Evolutionary conservation across 768 basidiomycete genomes (phyloP), one percentile per base, ranked within the genome.

Genomic region (Leucocoprinus sp.): DNA sequence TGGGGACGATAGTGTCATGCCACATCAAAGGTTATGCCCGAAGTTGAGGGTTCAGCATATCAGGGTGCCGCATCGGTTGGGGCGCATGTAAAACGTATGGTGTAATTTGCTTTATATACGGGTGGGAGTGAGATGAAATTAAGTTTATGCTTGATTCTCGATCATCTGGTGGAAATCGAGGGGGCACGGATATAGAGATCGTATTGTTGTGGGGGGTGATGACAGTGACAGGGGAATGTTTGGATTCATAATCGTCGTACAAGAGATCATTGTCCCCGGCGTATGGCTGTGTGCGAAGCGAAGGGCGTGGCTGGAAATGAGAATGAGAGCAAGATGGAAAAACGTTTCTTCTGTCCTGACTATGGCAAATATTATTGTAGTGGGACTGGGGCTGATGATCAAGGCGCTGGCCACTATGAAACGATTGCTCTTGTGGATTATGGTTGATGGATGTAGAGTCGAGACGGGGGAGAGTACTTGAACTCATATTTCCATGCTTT

Each of bases 1-100:
- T 14, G 31, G 31, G 31, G 14, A 14, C n/a, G n/a, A 12, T 28
- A 31, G 27, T 18, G 8, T 15, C 37, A 18, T 21, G 15, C 15
- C 8, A 22, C 33, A 48, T 48, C 39, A 42, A 42, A 33, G 46
- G 22, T 48, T 39, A 48, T 48, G 38, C 40, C 41, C 39, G 46
- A 42, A 28, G 46, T 8, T 19, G 39, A 23, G 46, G 46, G 33
- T 33, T 42, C 39, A 48, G 46, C 24, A 48, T 34, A 39, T 35
- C 24, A 36, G 46, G 33, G n/a, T 36, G 39, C 27, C 33, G 17
- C 18, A 36, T 42, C 11, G 46, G 39, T 18, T 28, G 33, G 21
- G 46, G 23, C 19, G 45, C 45, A 21, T 38, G 44, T 11, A 43
- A 8, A 23, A 39, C 37, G 24, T 9, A 27, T 12, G n/a, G 26